Base-by-base conservation (phyloP, 2,329 filamentous ascomycete species). In the Aspergillus ustus region DNA sequence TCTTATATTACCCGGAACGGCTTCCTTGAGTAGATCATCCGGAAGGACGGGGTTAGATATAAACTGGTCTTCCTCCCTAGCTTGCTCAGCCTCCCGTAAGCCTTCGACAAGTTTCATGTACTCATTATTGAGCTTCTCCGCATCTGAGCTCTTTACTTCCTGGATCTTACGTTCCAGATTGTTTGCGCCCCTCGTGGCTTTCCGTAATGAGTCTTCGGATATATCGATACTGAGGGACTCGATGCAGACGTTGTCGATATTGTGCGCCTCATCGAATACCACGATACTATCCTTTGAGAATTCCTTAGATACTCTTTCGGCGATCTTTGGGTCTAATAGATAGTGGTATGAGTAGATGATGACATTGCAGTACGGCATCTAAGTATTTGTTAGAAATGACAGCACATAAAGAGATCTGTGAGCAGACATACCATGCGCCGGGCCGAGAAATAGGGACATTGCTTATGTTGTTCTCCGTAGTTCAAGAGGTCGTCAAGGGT, bases 321-420 rank as follows among this genome's bases (percentile, higher is more conserved):
- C 95, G 70, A 99, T 99, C 76, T 99, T 99, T 2, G 95, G 95
- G 71, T 99, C 96, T 17, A 99, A 86, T 3, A 99, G 86, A 73
- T 99, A 99, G 77, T 99, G 95, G 74, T 99, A 99, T 0, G 95
- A 99, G 80, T 99, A 99, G 68, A 99, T 99, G 72, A 99, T 97
- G 73, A 99, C 93, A 75, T 99, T 98, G 84, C 95, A 99, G 74
- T 93, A 98, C 71, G 95, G 90, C 94, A 99, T 98, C 90, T 93
- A 15, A 49, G 34, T n/a, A 22, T 53, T 8, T 62, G 73, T 66
- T 75, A 70, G 22, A 25, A 11, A 22, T 49, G 37, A 28, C 8
- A 17, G 8, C 22, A 4, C 17, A 52, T 22, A 17, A 34, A n/a
- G 22, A 22, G 34, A 8, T 29, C 17, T 37, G n/a, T 37, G 22